phyloP scores from a whole-genome alignment of 164 flowering plant species.

The Umbilicus rupestris region DNA sequence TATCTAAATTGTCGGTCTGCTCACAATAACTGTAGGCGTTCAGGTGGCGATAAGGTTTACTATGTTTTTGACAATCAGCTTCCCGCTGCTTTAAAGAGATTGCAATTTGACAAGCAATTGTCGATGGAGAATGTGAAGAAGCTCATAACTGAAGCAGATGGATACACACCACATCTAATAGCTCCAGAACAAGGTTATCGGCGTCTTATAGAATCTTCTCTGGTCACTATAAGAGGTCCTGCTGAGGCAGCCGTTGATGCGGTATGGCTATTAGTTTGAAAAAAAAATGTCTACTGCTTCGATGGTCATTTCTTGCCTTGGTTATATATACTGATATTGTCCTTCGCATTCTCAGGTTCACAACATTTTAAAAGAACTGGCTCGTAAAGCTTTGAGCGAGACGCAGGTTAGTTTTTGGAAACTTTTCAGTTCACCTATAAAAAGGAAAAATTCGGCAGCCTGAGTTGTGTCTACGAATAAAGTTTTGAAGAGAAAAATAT shows the following conservation, averaged over 20 bases:
- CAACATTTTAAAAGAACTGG: slow-evolving; percentile 60
- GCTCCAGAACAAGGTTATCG: slow-evolving; percentile 93
- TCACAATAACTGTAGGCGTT: slow-evolving; percentile 33
- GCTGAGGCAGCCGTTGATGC: slow-evolving; percentile 92
- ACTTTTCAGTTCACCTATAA: neutral
- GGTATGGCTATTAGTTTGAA: slow-evolving; percentile 30
- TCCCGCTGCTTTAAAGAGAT: slow-evolving; percentile 71
- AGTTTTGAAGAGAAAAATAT: too few relatives aligned
- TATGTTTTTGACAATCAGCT: slow-evolving; percentile 75
- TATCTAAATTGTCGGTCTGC: neutral
- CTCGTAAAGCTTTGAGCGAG: slow-evolving; percentile 66
- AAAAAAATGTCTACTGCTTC: neutral
- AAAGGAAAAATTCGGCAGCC: neutral
- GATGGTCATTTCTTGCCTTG: neutral
- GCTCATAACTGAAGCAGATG: slow-evolving; percentile 79
- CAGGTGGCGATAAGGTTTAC: slow-evolving; percentile 79
- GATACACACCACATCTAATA: slow-evolving; percentile 76
- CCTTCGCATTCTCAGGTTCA: slow-evolving; percentile 50
- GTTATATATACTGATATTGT: neutral
- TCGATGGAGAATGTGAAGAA: slow-evolving; percentile 71
- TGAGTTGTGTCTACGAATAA: too few relatives aligned
- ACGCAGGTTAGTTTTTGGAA: slow-evolving; percentile 39
- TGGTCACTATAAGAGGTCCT: slow-evolving; percentile 76
- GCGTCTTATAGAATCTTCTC: slow-evolving; percentile 79
- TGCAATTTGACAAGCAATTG: slow-evolving; percentile 80